Base-by-base conservation (phyloP, 768 basidiomycete genomes). In the Lactifluus subvellereus region DNA sequence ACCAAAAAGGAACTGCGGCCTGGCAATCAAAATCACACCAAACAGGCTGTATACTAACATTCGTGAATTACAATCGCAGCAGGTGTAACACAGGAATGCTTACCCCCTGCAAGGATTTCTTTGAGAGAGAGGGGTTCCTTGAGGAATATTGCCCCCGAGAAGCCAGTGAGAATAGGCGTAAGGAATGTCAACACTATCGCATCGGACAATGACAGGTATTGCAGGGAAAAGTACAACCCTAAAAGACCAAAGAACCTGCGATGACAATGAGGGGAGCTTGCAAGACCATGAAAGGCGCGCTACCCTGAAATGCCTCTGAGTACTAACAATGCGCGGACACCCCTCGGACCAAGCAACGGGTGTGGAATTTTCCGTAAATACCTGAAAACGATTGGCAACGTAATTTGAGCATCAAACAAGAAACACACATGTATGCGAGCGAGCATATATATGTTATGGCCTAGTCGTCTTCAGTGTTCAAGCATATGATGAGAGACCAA, bases 1-100 rank as follows among this genome's bases (percentile, higher is more conserved):
- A 5, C 86, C 87, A 67, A 95, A 94, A 8, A 97, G 68, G 53
- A 85, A 84, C 0, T 80, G 75, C 0, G 94, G 94, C 38, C 90
- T 79, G 6, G 92, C 89, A 55, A 97, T 91, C 8, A 94, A 77
- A 16, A 94, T 71, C 7, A 93, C 91, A 0, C 93, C 93, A 11
- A 83, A 47, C 38, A 95, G 77, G 72, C 89, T 87, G 52, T 80
- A 78, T 20, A 87, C 83, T 82, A 68, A 7, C 18, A 22, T 6
- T 9, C 8, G 53, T 61, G 10, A n/a, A 32, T n/a, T 18, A 48
- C 49, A 22, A 45, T 27, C 52, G 9, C 18, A 16, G 16, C 47
- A 35, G 30, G 20, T 8, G 10, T 6, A 7, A 4, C 47, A 9
- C 9, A 22, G 22, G 22, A 32, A 16, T 18, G 13, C 14, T 60